These are phyloP conservation scores for Ramalina intermedia DNA, from an alignment of 495 filamentous ascomycete species.

Conservation along the genomic window DNA sequence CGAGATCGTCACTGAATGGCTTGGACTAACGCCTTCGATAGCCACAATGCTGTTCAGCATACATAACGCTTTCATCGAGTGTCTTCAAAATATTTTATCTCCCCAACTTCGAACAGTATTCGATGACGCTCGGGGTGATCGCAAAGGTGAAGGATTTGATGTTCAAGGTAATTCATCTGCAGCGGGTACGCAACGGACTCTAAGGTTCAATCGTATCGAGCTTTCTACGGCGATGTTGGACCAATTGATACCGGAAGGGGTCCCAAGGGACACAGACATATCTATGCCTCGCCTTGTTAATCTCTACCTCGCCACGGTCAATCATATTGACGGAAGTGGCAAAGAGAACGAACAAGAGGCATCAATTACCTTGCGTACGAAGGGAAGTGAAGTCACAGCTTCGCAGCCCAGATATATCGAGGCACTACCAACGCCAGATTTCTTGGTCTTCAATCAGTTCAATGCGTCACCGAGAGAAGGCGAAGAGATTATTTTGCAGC, in stretches of 20 bases:
- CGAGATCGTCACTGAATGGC: conserved; percentile 12
- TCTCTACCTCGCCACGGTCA: conserved; percentile 8
- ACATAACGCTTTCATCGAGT: conserved; percentile 6
- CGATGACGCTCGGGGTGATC: neutral
- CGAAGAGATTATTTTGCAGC: conserved; percentile 7
- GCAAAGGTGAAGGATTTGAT: neutral
- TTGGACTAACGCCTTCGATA: conserved; percentile 6
- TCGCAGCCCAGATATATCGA: conserved; percentile 1
- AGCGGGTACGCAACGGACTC: neutral
- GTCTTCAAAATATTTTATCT: conserved; percentile 7
- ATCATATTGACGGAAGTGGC: neutral
- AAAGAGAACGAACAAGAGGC: neutral
- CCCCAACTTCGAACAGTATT: neutral
- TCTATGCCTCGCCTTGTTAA: conserved; percentile 1
- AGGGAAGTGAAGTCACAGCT: neutral
- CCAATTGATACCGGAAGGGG: neutral
- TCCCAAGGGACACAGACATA: neutral
- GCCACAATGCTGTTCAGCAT: conserved; percentile 9
- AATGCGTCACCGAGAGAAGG: conserved; percentile 5
- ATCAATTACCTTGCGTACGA: conserved; percentile 3
- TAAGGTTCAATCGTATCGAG: neutral
- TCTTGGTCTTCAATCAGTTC: conserved; percentile 3
- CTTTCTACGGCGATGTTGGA: neutral
- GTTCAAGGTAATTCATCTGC: neutral
- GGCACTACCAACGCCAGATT: conserved; percentile 8